These are phyloP conservation scores for Aspergillus sp. DNA, from an alignment of 2,329 filamentous ascomycete species.

Conservation along the genomic window DNA sequence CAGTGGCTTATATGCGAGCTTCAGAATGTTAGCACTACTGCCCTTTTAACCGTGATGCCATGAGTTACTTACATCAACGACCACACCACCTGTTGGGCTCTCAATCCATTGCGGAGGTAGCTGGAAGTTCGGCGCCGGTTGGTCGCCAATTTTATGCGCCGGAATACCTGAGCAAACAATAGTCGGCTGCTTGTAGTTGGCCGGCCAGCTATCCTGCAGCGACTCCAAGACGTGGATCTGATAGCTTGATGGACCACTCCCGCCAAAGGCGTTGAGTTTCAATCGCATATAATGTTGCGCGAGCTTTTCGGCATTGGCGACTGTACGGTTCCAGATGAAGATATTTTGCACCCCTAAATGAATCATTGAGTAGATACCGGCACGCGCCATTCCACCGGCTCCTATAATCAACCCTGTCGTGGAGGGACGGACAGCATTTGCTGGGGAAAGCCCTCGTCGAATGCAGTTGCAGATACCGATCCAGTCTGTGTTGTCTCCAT, in stretches of 20 bases:
- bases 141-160: slow-evolving; percentile 36
- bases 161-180: slow-evolving; percentile 41
- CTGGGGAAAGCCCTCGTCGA: slow-evolving; percentile 69
- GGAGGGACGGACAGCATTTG: slow-evolving; percentile 61
- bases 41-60: not conserved
- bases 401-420: slow-evolving; percentile 62
- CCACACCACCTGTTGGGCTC: slow-evolving; percentile 40
- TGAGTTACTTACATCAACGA: slow-evolving; percentile 37
- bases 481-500: slow-evolving; percentile 82
- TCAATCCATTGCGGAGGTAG: slow-evolving; percentile 39
- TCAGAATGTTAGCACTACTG: not conserved
- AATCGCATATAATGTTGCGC: slow-evolving; percentile 39
- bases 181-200: slow-evolving; percentile 36
- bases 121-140: slow-evolving; percentile 36
- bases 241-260: slow-evolving; percentile 19
- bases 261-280: slow-evolving; percentile 23
- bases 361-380: slow-evolving; percentile 42
- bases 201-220: slow-evolving; percentile 33
- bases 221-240: slow-evolving; percentile 31
- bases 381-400: slow-evolving; percentile 53
- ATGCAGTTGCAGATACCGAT: slow-evolving; percentile 75
- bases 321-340: slow-evolving; percentile 39
- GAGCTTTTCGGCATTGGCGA: slow-evolving; percentile 35
- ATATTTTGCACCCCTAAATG: slow-evolving; percentile 40
- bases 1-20: slow-evolving; percentile 43